Percentiles rank a stretch among this genome's conserved stretches.
phyloP scores from a whole-genome alignment of 768 basidiomycete species.

The Termitomyces sp. region DNA sequence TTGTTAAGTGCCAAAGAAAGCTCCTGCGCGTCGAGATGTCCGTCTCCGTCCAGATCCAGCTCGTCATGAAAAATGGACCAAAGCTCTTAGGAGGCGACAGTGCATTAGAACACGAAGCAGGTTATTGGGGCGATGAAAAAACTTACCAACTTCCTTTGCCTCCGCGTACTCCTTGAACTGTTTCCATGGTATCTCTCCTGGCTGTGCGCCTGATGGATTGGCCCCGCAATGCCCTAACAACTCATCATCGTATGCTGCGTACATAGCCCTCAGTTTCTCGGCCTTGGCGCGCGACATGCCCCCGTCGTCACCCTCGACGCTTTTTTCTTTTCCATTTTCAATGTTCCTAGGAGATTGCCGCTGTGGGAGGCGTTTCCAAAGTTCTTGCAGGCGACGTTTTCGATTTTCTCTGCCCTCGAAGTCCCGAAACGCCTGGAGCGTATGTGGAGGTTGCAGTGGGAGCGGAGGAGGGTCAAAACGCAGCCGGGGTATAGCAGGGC shows the following conservation, averaged over 20 bases:
- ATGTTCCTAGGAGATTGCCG: conserved; percentile 16
- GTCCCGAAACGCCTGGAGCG: conserved; percentile 61
- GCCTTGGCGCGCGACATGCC: conserved; percentile 61
- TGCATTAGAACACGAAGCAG: conserved; percentile 16
- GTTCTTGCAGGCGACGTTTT: conserved; percentile 54
- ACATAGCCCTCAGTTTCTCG: conserved; percentile 62
- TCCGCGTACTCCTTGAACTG: conserved; percentile 76
- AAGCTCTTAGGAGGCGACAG: conserved; percentile 53
- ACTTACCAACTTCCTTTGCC: conserved; percentile 78
- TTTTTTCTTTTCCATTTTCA: conserved; percentile 7
- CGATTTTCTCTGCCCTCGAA: conserved; percentile 63
- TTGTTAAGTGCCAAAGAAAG: conserved; percentile 49
- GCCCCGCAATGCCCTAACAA: conserved; percentile 57
- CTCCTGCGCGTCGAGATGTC: conserved; percentile 63
- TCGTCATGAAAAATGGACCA: conserved; percentile 92
- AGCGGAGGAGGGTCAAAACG: conserved; percentile 51
- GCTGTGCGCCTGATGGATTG: conserved; percentile 36
- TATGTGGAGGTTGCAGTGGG: conserved; percentile 38
- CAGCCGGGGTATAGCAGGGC: conserved; percentile 56
- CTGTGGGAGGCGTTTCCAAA: conserved; percentile 62
- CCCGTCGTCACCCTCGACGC: conserved; percentile 15
- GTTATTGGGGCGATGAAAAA: conserved; percentile 8
- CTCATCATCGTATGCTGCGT: conserved; percentile 82
- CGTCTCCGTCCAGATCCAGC: conserved; percentile 88
- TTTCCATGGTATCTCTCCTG: conserved; percentile 60